Evolutionary conservation across 768 basidiomycete species (phyloP).

Genomic region (Bullera alba): DNA sequence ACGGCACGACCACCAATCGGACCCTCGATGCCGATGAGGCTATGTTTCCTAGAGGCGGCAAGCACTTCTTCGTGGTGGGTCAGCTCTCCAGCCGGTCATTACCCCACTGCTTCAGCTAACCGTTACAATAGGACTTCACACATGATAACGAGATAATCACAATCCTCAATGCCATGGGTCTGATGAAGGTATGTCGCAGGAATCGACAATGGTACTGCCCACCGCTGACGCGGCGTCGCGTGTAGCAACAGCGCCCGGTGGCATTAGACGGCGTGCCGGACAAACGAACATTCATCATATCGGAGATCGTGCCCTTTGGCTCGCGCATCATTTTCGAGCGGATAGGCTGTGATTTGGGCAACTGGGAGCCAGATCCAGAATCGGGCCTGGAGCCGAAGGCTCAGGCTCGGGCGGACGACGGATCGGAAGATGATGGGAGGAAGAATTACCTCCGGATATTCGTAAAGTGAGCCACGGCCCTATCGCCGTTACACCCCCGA

Average conservation of each 20-base stretch:
- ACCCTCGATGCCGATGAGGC: slow-evolving; percentile 59
- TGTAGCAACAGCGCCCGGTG: slow-evolving; percentile 28
- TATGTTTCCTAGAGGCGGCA: slow-evolving; percentile 59
- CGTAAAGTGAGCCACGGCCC: slow-evolving; percentile 57
- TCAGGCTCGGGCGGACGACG: background rate
- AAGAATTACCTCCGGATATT: slow-evolving; percentile 63
- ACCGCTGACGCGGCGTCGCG: slow-evolving; percentile 4
- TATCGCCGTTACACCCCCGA: background rate
- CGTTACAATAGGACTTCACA: slow-evolving; percentile 63
- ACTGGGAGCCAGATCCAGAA: slow-evolving; percentile 42
- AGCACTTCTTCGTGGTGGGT: slow-evolving; percentile 37
- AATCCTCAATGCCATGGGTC: slow-evolving; percentile 61
- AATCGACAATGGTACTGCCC: background rate
- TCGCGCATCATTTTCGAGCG: slow-evolving; percentile 66
- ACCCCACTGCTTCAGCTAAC: background rate
- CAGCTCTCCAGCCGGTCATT: background rate
- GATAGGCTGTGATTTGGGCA: slow-evolving; percentile 48
- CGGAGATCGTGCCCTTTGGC: slow-evolving; percentile 64
- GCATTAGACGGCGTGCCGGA: slow-evolving; percentile 12
- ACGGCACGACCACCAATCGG: slow-evolving; percentile 67
- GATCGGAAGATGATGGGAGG: slow-evolving; percentile 10
- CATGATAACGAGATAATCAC: slow-evolving; percentile 82
- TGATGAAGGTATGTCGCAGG: slow-evolving; percentile 48
- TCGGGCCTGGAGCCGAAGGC: background rate
- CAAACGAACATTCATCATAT: slow-evolving; percentile 22